Evolutionary conservation across 768 basidiomycete species (phyloP).

Genomic region (Cubamyces sp.): DNA sequence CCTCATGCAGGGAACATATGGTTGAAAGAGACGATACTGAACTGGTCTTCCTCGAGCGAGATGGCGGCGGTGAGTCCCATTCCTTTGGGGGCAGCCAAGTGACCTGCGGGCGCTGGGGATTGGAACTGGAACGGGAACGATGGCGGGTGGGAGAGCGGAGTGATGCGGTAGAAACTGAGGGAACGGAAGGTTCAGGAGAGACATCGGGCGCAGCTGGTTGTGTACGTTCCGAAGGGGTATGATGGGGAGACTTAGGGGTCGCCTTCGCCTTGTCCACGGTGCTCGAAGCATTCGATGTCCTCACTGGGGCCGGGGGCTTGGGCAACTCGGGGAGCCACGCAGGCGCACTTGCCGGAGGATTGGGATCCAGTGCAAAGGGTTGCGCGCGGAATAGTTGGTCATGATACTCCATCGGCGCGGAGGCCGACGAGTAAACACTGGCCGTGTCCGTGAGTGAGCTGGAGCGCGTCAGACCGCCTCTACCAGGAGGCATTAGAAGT

Average conservation of each 20-base stretch:
- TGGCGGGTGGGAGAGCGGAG: background rate
- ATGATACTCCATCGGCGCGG: slow-evolving; percentile 37
- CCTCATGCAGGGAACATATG: slow-evolving; percentile 6
- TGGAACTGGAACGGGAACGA: slow-evolving; percentile 7
- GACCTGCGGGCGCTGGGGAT: slow-evolving; percentile 14
- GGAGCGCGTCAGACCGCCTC: slow-evolving; percentile 8
- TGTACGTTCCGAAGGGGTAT: background rate
- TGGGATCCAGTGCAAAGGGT: slow-evolving; percentile 28
- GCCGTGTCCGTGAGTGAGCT: slow-evolving; percentile 30
- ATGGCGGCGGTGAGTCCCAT: background rate
- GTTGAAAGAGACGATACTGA: slow-evolving; percentile 14
- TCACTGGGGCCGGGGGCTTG: slow-evolving; percentile 9
- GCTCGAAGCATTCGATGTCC: background rate
- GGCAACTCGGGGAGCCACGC: slow-evolving; percentile 15
- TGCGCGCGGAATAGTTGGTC: slow-evolving; percentile 28
- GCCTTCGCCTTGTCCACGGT: background rate
- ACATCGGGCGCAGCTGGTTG: slow-evolving; percentile 9
- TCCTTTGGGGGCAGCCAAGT: slow-evolving; percentile 10
- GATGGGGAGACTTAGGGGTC: background rate
- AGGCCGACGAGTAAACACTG: slow-evolving; percentile 43
- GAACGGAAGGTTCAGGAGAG: background rate
- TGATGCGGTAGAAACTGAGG: background rate
- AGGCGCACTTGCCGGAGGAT: slow-evolving; percentile 28
- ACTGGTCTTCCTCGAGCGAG: background rate
- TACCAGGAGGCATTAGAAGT: background rate